Evolutionary conservation across 371 early-diverging fungal species (phyloP).

Genomic region (Syncephalastrum contaminatum): DNA sequence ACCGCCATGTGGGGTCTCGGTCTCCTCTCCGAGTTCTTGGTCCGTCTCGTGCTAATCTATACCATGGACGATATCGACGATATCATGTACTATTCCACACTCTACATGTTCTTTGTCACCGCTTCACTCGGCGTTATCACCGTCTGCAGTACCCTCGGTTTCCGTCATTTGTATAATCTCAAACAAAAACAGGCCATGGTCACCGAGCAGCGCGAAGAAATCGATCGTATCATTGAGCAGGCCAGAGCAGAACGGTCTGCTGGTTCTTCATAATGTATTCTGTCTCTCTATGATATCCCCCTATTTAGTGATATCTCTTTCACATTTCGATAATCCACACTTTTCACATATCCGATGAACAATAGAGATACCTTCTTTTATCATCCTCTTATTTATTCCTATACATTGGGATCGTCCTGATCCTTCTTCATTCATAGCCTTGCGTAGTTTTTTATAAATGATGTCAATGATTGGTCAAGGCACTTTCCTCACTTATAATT

Average conservation of each 20-base stretch:
- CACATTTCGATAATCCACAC: no score
- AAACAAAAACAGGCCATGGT: slow-evolving; percentile 29
- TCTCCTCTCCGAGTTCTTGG: slow-evolving; percentile 45
- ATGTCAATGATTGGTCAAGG: no score
- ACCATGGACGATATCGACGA: slow-evolving; percentile 38
- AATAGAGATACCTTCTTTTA: no score
- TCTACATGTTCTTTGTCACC: slow-evolving; percentile 38
- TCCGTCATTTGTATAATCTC: slow-evolving; percentile 36
- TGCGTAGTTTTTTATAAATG: no score
- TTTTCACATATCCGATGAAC: no score
- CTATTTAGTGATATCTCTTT: no score
- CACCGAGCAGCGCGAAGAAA: slow-evolving; percentile 27
- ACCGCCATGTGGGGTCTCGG: slow-evolving; percentile 46
- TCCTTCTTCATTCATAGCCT: no score
- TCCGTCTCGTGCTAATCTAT: slow-evolving; percentile 36
- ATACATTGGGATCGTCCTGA: no score
- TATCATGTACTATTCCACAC: slow-evolving; percentile 41
- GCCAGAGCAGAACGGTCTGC: slow-evolving; percentile 21
- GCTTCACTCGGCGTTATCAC: slow-evolving; percentile 28
- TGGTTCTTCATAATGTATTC: not conserved
- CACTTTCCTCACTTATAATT: no score
- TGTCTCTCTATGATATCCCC: no score
- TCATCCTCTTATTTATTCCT: no score
- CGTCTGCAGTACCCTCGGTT: slow-evolving; percentile 25
- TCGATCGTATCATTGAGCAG: slow-evolving; percentile 32